Conservation (phyloP, 306 rosid species). For the Casuarina cunninghamiana region DNA sequence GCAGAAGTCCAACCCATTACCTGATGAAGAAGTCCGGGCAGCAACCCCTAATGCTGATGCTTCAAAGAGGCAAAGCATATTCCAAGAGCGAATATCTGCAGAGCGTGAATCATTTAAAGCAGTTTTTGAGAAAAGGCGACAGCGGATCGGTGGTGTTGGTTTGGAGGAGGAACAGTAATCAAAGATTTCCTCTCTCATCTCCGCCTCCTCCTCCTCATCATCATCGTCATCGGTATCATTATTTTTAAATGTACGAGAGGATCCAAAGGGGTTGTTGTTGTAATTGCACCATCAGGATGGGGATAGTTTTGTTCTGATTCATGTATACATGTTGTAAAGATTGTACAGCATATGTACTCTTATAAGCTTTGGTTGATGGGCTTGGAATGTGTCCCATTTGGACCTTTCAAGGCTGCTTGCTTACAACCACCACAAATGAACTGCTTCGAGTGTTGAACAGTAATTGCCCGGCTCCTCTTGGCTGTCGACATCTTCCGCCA, state of each 20-base stretch:
- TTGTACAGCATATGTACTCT: no score
- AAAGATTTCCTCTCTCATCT: neutral
- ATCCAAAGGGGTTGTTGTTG: neutral
- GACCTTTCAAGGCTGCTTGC: no score
- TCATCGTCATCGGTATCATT: neutral
- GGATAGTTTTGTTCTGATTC: neutral
- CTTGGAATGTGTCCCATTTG: no score
- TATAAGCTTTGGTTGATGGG: no score
- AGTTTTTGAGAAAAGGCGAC: conserved; percentile 77
- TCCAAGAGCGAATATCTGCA: conserved; percentile 77
- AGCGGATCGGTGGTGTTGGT: conserved; percentile 70
- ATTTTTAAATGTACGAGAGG: neutral
- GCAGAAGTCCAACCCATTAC: conserved; percentile 84
- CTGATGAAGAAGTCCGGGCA: conserved; percentile 41
- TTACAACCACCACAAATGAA: no score
- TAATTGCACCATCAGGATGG: neutral
- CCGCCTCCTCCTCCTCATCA: neutral
- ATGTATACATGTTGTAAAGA: no score
- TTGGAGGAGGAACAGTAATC: conserved; percentile 60
- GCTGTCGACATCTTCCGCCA: no score
- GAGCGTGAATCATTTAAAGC: conserved; percentile 88
- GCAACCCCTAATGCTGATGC: conserved; percentile 28
- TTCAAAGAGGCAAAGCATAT: conserved; percentile 54
- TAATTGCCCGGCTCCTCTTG: no score
- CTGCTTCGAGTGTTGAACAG: no score